Conservation (phyloP, 2,329 filamentous ascomycete genomes). For the Erysiphe pulchra region DNA sequence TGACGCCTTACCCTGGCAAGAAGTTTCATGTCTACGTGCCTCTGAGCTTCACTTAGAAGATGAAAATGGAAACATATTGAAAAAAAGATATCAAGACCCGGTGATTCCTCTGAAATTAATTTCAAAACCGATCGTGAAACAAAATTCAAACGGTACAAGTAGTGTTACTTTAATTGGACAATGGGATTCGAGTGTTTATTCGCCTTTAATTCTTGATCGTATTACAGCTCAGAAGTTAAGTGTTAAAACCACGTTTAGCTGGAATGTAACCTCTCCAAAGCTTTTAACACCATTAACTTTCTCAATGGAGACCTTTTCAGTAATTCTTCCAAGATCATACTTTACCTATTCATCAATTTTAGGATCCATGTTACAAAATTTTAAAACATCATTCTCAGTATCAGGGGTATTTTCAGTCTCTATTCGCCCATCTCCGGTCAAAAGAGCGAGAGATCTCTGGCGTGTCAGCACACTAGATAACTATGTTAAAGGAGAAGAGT, state of each 20-base stretch:
- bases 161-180: constrained; percentile 72
- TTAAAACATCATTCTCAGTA: constrained; percentile 65
- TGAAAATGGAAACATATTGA: constrained; percentile 58
- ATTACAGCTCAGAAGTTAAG: constrained; percentile 81
- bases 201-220: constrained; percentile 77
- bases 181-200: constrained; percentile 89
- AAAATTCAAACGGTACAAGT: constrained; percentile 73
- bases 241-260: constrained; percentile 65
- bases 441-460: constrained; percentile 82
- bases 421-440: constrained; percentile 70
- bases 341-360: constrained; percentile 72
- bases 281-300: constrained; percentile 78
- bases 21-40: constrained; percentile 50
- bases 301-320: constrained; percentile 51
- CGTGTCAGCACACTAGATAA: constrained; percentile 84
- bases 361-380: constrained; percentile 61
- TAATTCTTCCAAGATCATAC: constrained; percentile 63
- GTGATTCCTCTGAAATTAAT: constrained; percentile 58
- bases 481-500: constrained; percentile 90
- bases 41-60: constrained; percentile 67
- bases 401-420: constrained; percentile 68
- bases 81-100: constrained; percentile 43
- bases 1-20: constrained; percentile 68
- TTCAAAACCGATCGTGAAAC: constrained; percentile 51
- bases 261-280: constrained; percentile 65